Evolutionary conservation across 2,329 filamentous ascomycete species (phyloP), one percentile per base, ranked within the genome.

Genomic region (Balansia obtecta): DNA sequence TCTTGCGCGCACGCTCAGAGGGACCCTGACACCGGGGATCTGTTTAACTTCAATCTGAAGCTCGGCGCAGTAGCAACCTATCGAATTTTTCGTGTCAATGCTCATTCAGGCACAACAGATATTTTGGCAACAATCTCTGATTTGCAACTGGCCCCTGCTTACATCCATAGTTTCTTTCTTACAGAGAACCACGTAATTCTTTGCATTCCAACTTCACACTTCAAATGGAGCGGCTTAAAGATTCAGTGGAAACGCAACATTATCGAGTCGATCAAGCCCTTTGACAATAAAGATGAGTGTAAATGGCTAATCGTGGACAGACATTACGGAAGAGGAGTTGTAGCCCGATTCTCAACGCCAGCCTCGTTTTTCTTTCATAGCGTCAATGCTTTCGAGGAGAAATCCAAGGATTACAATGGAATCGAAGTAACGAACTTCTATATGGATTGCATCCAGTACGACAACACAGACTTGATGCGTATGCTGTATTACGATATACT

Each of bases 161-260:
- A 93, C 58, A 79, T 94, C n/a, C 88, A 94, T 67, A 91, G 86
- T 9, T 75, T 91, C 58, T 88, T 88, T 58, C 65, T 94, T 27
- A 85, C 86, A 0, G 68, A 79, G 15, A 79, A 82, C 57, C 85
- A 83, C 58, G 79, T 90, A 2, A 68, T 93, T 0, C 68, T 94
- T 4, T 89, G 85, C 60, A 68, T 93, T 1, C 89, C 85, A 58
- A 80, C 79, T 15, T 74, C 83, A 0, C 80, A 83, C 54, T 72
- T 81, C 40, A 73, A 68, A 2, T 71, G 68, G 56, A 69, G 66
- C 10, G 87, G 86, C 0, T 52, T 82, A 1, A 75, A 73, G 13
- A 72, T 88, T 10, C 61, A 83, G 0, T 85, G 79, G 72, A 69
- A 82, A 38, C 68, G 78, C 9, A 90, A 88, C 58, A 62, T 93